These are phyloP conservation scores for Oemleria cerasiformis DNA, from an alignment of 306 rosid species.

Conservation along the genomic window DNA sequence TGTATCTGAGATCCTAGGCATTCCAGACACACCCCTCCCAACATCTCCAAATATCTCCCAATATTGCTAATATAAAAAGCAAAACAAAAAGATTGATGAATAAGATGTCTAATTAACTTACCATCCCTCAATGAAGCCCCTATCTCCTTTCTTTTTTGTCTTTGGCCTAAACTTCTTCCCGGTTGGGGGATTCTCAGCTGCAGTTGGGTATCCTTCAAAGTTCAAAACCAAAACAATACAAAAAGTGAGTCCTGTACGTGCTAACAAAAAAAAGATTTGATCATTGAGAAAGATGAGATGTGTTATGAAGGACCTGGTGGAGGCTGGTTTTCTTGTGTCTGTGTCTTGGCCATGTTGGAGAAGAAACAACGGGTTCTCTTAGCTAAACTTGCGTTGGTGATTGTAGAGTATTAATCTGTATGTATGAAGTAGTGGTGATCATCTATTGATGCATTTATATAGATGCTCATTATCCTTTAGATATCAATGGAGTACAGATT, in stretches of 20 bases:
- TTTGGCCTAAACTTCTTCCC: slow-evolving; percentile 35
- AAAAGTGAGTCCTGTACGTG: slow-evolving; percentile 7
- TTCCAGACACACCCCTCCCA: too few relatives aligned
- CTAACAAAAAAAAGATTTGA: background rate
- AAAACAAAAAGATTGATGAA: background rate
- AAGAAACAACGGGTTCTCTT: slow-evolving; percentile 5
- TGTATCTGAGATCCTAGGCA: background rate
- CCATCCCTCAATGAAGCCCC: slow-evolving; percentile 89
- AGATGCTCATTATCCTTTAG: background rate
- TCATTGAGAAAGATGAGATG: background rate
- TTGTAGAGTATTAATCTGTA: slow-evolving; percentile 5
- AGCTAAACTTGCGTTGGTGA: slow-evolving; percentile 10
- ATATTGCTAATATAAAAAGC: too few relatives aligned
- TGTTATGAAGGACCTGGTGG: slow-evolving; percentile 44
- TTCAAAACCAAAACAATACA: slow-evolving; percentile 19
- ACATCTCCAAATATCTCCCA: too few relatives aligned
- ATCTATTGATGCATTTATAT: slow-evolving; percentile 14
- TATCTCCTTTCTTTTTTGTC: slow-evolving; percentile 59
- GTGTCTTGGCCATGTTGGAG: slow-evolving; percentile 49
- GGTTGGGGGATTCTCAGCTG: slow-evolving; percentile 39
- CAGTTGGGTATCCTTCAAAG: slow-evolving; percentile 58
- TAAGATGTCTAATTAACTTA: slow-evolving; percentile 12
- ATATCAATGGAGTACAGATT: background rate
- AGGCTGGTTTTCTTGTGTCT: slow-evolving; percentile 46
- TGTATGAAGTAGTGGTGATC: slow-evolving; percentile 10